A percentile compares a stretch with the other conserved stretches of the same genome.
Conservation (phyloP, 2,329 filamentous ascomycete genomes). For the Verticillium isaacii region DNA sequence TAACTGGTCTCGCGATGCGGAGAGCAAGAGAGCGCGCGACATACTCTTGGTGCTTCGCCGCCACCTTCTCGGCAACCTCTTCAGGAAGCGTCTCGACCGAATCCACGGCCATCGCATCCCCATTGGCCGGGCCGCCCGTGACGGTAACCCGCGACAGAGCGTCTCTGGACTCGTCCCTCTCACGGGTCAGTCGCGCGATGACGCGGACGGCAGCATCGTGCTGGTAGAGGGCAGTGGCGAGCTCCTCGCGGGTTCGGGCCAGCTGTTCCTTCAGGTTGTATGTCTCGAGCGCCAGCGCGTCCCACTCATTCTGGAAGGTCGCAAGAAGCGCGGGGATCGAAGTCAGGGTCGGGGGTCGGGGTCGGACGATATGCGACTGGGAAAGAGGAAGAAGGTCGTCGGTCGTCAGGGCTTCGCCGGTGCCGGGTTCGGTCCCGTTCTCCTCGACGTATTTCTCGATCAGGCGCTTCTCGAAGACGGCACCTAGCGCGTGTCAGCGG, state of each 20-base stretch:
- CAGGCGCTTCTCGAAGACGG: constrained; percentile 89
- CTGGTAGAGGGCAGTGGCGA: constrained; percentile 91
- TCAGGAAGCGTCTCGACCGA: constrained; percentile 67
- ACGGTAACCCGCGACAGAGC: constrained; percentile 83
- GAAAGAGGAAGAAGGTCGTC: constrained; percentile 89
- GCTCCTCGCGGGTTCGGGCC: constrained; percentile 84
- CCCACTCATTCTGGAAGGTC: constrained; percentile 98
- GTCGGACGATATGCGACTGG: constrained; percentile 76
- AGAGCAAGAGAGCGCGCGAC: constrained; percentile 24
- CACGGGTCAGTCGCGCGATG: constrained; percentile 83
- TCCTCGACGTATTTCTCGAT: constrained; percentile 94
- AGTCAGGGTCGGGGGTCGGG: constrained; percentile 86
- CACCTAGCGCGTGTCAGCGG: constrained; percentile 49
- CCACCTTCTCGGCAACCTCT: constrained; percentile 65
- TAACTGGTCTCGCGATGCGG: constrained; percentile 3
- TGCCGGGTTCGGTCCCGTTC: constrained; percentile 87
- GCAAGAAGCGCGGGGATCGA: constrained; percentile 93
- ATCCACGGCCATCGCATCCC: constrained; percentile 93
- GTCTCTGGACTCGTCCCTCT: constrained; percentile 88
- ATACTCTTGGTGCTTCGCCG: constrained; percentile 75
- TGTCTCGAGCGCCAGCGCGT: constrained; percentile 84
- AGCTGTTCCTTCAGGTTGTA: constrained; percentile 89
- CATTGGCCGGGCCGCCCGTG: constrained; percentile 49
- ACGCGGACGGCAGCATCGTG: constrained; percentile 96
- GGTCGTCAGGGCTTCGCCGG: constrained; percentile 73